phyloP scores from a whole-genome alignment of 78 protist genomes.

The Dictyostelium intermedium region DNA sequence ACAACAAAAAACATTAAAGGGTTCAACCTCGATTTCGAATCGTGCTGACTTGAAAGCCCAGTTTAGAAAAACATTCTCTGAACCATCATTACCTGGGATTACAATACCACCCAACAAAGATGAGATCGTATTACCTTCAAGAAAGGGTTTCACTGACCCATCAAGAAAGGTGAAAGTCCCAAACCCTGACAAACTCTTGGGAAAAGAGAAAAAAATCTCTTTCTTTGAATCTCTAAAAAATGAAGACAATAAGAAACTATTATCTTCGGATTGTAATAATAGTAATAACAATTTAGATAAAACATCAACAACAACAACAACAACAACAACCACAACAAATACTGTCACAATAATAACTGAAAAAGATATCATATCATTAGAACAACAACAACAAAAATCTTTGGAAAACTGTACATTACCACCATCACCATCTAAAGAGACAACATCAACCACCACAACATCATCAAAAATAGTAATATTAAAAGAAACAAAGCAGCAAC shows the following conservation, averaged over 20 bases:
- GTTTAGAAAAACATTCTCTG: slow-evolving; percentile 46
- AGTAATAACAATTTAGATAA: background rate
- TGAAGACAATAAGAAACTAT: slow-evolving; percentile 13
- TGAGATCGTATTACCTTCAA: slow-evolving; percentile 4
- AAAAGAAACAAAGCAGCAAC: background rate
- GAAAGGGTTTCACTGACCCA: slow-evolving; percentile 68
- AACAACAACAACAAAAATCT: slow-evolving; percentile 4
- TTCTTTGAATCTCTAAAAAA: slow-evolving; percentile 40
- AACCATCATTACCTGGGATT: slow-evolving; percentile 17
- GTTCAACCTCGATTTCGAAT: background rate
- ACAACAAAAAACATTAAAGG: background rate
- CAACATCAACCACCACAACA: background rate
- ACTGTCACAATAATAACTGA: background rate
- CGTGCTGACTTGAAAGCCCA: slow-evolving; percentile 5
- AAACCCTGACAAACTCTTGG: slow-evolving; percentile 41
- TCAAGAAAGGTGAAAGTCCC: slow-evolving; percentile 33
- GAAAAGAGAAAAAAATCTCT: slow-evolving; percentile 18
- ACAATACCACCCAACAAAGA: background rate
- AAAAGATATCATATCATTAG: background rate
- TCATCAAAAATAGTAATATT: background rate
- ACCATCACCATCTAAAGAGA: background rate
- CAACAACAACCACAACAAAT: background rate
- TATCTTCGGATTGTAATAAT: background rate
- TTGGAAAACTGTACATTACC: slow-evolving; percentile 21
- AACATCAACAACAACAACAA: background rate